A percentile compares a stretch with the other conserved stretches of the same genome.
Evolutionary conservation across 2,329 filamentous ascomycete species (phyloP).

Genomic region (Stagonosporopsis chrysanthemi): DNA sequence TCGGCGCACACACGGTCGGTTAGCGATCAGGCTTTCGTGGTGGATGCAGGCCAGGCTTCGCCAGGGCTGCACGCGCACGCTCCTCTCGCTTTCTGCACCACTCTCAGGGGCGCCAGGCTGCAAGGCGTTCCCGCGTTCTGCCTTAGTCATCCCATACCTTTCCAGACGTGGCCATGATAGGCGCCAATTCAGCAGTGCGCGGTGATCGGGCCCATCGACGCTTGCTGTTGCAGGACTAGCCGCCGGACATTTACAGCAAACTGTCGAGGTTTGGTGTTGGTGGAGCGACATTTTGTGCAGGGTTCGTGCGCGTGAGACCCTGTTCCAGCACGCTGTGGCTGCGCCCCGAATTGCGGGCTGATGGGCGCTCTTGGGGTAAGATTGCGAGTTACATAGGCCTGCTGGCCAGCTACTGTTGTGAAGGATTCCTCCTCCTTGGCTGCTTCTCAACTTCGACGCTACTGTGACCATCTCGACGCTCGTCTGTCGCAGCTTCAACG

Average conservation of each 20-base stretch:
- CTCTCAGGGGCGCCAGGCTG: neutral
- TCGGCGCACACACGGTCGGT: constrained; percentile 1
- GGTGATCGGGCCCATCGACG: constrained; percentile 4
- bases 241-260: neutral
- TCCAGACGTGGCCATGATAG: constrained; percentile 6
- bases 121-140: neutral
- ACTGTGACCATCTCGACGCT: neutral
- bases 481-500: neutral
- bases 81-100: constrained; percentile 8
- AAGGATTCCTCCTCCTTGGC: neutral
- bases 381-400: constrained; percentile 14
- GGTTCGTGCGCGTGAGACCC: constrained; percentile 4
- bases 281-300: constrained; percentile 5
- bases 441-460: neutral
- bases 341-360: constrained; percentile 7
- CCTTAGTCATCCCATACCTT: constrained; percentile 1
- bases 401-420: neutral
- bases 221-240: constrained; percentile 2
- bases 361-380: constrained; percentile 16
- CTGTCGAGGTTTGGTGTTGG: constrained; percentile 1
- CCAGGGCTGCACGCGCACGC: neutral
- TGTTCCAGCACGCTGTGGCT: constrained; percentile 7
- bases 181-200: neutral
- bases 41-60: neutral
- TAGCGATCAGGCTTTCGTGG: neutral